A percentile compares a stretch with the other conserved stretches of the same genome.
These are phyloP conservation scores for Thalassiosira mediterranea DNA, from an alignment of 352 stramenopile genomes.

Conservation along the genomic window DNA sequence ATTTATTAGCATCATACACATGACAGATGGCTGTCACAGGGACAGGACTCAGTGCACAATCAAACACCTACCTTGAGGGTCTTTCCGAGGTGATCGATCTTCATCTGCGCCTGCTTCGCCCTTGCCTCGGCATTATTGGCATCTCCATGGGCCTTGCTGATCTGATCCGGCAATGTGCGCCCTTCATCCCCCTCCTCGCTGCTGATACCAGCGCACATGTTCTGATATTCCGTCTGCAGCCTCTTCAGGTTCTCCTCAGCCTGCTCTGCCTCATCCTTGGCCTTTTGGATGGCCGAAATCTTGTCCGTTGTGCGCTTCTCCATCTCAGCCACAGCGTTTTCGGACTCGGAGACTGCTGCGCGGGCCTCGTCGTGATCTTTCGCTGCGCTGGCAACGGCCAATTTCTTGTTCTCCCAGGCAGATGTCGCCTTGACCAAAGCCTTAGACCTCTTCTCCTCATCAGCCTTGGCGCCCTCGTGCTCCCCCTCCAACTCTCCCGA, in stretches of 20 bases:
- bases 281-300: conserved; percentile 71
- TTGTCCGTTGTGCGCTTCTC: conserved; percentile 87
- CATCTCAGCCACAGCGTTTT: conserved; percentile 86
- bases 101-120: conserved; percentile 90
- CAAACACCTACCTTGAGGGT: conserved; percentile 64
- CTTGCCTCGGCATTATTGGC: conserved; percentile 90
- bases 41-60: conserved; percentile 9
- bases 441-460: conserved; percentile 83
- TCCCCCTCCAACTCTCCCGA: conserved; percentile 71
- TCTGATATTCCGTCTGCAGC: conserved; percentile 85
- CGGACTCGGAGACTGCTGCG: conserved; percentile 61
- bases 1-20: conserved; percentile 4
- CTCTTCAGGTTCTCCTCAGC: conserved; percentile 72
- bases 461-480: conserved; percentile 61
- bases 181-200: conserved; percentile 75
- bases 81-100: conserved; percentile 92
- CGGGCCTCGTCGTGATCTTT: conserved; percentile 71
- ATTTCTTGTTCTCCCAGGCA: conserved; percentile 84
- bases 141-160: conserved; percentile 87
- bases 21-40: conserved; percentile 4
- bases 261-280: conserved; percentile 82
- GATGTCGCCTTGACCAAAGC: conserved; percentile 87
- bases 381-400: conserved; percentile 57
- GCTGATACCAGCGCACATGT: conserved; percentile 85
- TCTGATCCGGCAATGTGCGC: conserved; percentile 82